Base-by-base conservation (phyloP, 768 basidiomycete genomes). In the Leccinum subtestaceum region DNA sequence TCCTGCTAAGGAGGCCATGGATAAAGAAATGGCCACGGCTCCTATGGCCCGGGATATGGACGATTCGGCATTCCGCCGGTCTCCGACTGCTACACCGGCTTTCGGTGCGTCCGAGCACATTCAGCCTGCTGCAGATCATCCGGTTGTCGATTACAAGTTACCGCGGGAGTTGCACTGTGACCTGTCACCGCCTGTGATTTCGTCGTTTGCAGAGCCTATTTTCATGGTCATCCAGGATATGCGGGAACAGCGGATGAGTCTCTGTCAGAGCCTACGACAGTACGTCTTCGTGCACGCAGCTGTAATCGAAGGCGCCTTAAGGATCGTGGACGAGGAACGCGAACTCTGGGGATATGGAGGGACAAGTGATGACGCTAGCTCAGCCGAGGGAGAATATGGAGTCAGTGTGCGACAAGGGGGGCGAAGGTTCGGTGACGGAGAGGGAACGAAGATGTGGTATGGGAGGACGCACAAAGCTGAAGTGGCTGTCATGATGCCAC, bases 161-260 rank as follows among this genome's bases (percentile, higher is more conserved):
- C 90, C 91, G 17, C 77, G 90, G 36, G 74, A 75, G 58, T 74
- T 91, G 56, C 85, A 89, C 66, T 72, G 67, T 45, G 74, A 75
- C 27, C 65, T 70, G 45, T 83, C 82, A 12, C 91, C 93, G 4
- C 80, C 80, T 17, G 75, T 78, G 48, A 73, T 92, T 60, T 85
- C 84, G 47, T 77, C 79, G 36, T 85, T 88, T 61, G 79, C 81
- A 32, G 88, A 93, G 50, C 96, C 96, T 3, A 83, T 97, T 43
- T 85, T 81, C 70, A 81, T 85, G 56, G 82, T 97, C 1, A 79
- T 98, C 53, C 93, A 95, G 74, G 92, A 95, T 69, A 93, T 98
- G 88, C 82, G 96, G 48, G 88, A 95, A 72, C 95, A 98, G 75
- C 80, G 96, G 55, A 98, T 98, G 96, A 94, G 92, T 67, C 75